phyloP scores from a whole-genome alignment of 441 rosid species.

The Populus hybrid region DNA sequence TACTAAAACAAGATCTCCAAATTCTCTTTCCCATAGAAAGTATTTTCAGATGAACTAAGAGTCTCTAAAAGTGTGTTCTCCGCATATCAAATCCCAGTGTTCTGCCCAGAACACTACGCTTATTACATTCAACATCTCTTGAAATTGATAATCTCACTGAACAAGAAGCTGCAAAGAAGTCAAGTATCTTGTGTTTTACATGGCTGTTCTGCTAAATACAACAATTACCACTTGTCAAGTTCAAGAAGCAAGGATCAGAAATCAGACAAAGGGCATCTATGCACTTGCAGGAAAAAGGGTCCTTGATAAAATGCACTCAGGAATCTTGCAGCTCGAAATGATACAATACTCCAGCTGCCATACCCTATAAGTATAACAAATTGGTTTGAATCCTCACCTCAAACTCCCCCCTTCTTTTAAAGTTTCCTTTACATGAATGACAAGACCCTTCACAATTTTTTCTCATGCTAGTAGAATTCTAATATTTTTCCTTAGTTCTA shows the following conservation, averaged over 20 bases:
- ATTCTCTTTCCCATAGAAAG: background rate
- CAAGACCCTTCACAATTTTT: background rate
- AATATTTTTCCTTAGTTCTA: background rate
- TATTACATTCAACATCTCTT: background rate
- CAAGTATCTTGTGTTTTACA: background rate
- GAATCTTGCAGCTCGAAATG: background rate
- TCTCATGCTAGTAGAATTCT: constrained; percentile 1
- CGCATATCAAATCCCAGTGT: background rate
- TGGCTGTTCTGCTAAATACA: background rate
- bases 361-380: background rate
- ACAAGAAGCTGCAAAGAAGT: background rate
- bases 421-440: background rate
- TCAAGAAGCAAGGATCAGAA: background rate
- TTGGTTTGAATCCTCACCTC: background rate
- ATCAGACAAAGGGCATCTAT: background rate
- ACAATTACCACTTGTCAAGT: background rate
- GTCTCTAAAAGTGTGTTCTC: background rate
- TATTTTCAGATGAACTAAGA: background rate
- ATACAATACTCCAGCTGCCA: background rate
- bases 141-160: background rate
- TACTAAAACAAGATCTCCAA: background rate
- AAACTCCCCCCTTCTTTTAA: background rate
- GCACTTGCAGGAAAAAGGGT: background rate
- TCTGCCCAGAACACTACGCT: background rate
- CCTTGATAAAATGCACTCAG: background rate